Conservation (phyloP, 2,329 filamentous ascomycete genomes). For the Meredithiella fracta region DNA sequence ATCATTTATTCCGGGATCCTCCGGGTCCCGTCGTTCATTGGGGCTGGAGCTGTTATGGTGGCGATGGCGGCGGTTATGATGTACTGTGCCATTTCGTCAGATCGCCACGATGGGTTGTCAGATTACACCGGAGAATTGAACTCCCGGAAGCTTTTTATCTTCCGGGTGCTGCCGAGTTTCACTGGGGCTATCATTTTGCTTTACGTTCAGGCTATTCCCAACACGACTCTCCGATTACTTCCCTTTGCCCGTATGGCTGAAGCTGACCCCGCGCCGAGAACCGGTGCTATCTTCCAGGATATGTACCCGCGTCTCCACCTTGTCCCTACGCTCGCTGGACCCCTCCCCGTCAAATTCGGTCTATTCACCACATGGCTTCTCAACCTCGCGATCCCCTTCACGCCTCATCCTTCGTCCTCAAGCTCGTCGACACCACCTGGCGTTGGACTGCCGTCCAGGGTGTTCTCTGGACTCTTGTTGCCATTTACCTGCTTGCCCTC, state of each 20-base stretch:
- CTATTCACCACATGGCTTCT: conserved; percentile 59
- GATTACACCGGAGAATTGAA: conserved; percentile 50
- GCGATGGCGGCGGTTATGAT: conserved; percentile 57
- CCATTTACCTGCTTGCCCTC: conserved; percentile 52
- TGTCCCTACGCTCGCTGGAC: conserved; percentile 41
- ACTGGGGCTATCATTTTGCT: conserved; percentile 55
- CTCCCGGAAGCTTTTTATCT: conserved; percentile 64
- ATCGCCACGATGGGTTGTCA: conserved; percentile 45
- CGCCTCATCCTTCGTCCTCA: conserved; percentile 55
- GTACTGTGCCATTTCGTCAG: conserved; percentile 55
- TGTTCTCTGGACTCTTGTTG: conserved; percentile 62
- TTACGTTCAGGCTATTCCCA: conserved; percentile 60
- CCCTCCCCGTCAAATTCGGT: conserved; percentile 48
- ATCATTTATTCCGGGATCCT: conserved; percentile 56
- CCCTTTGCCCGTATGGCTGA: conserved; percentile 68
- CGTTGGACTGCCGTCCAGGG: conserved; percentile 65
- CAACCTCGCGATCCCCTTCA: conserved; percentile 70
- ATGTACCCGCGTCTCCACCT: conserved; percentile 55
- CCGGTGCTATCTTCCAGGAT: conserved; percentile 49
- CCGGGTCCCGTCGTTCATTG: conserved; percentile 45
- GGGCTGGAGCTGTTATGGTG: conserved; percentile 44
- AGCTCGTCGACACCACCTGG: conserved; percentile 45
- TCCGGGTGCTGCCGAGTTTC: conserved; percentile 69
- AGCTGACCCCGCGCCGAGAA: conserved; percentile 39
- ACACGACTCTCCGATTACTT: conserved; percentile 56